Base-by-base conservation (phyloP, 2,329 filamentous ascomycete genomes). In the Endocalyx cinctus region DNA sequence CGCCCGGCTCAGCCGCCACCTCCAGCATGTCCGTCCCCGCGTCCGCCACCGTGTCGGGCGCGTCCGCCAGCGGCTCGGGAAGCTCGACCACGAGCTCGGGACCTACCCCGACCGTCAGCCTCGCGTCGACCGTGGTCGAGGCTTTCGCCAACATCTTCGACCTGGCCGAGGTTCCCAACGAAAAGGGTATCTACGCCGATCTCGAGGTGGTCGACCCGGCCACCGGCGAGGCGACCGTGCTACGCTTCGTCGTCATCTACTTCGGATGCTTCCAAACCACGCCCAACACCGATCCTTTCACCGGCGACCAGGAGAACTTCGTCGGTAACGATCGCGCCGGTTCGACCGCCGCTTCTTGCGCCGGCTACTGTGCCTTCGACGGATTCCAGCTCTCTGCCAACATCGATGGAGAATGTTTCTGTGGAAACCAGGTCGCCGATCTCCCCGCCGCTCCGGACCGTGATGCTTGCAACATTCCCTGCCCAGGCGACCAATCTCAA, bases 381-480 rank as follows among this genome's bases (percentile, higher is more conserved):
- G 19, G 28, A 17, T 27, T 27, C 17, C 27, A 20, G 13, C 20
- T 38, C 6, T 41, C 39, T 8, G 35, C 32, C 16, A 34, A 41
- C 33, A 38, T 35, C 27, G 15, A 14, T 5, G 39, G 39, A 10
- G 35, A 33, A 29, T 41, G 39, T 18, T 35, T 35, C 33, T 41
- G 39, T 14, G 39, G 39, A 5, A 31, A 29, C 25, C 11, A 20
- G 3, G 17, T 37, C 6, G 19, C 26, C 26, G 12, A 29, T 5
- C 32, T 34, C 7, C 12, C 5, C 5, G 13, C 8, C 11, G 17
- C 23, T n/a, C 15, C 14, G 10, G 25, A 33, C 31, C 32, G 32
- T 5, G 13, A 29, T n/a, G 32, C 32, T 13, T 34, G 32, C 31
- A 33, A 33, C 16, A 10, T 20, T 5, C 20, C 33, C 5, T 33